Conservation (phyloP, 768 basidiomycete genomes). For the Macrolepiota albuminosa region DNA sequence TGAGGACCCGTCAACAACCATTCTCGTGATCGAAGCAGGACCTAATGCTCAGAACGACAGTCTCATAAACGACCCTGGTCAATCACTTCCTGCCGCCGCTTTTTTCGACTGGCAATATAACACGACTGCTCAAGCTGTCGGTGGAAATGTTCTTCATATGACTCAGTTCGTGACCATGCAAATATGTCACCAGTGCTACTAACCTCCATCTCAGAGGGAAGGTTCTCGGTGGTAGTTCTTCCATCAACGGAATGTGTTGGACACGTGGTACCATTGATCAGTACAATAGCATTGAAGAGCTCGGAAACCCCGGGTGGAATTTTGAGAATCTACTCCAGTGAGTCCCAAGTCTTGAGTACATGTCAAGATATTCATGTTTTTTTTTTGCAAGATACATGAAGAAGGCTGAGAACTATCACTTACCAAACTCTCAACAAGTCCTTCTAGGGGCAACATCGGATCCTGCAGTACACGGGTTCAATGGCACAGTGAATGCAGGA, state of each 20-base stretch:
- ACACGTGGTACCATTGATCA: conserved; percentile 17
- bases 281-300: conserved; percentile 14
- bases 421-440: conserved; percentile 11
- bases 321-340: conserved; percentile 10
- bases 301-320: conserved; percentile 19
- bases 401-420: conserved; percentile 9
- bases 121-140: conserved; percentile 10
- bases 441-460: conserved; percentile 7
- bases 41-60: conserved; percentile 12
- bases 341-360: background rate
- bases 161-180: conserved; percentile 2
- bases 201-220: conserved; percentile 7
- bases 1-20: conserved; percentile 1
- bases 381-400: conserved; percentile 11
- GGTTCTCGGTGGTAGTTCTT: conserved; percentile 17
- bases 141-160: conserved; percentile 5
- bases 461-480: conserved; percentile 8
- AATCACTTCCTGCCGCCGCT: background rate
- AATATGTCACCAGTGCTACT: background rate
- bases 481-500: conserved; percentile 12
- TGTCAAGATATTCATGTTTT: background rate
- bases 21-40: conserved; percentile 15
- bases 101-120: conserved; percentile 12
- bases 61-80: conserved; percentile 12
- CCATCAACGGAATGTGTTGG: conserved; percentile 18